Evolutionary conservation across 805 yeast species (phyloP).

Genomic region (Monosporozyma yasuniensis): DNA sequence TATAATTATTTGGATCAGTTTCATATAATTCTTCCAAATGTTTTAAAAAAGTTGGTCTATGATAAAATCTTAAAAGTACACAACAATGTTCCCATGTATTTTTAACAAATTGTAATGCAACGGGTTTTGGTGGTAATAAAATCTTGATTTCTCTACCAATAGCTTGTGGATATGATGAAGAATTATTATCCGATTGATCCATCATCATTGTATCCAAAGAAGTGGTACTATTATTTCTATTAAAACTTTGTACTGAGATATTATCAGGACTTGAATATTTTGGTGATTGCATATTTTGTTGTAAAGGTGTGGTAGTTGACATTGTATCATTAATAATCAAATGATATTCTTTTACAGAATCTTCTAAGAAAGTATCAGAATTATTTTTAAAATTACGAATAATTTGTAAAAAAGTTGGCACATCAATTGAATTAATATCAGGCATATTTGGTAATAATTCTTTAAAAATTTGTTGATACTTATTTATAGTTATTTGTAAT

Average conservation of each 20-base stretch:
- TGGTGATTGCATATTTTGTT: slow-evolving; percentile 5
- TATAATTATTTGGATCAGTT: slow-evolving; percentile 65
- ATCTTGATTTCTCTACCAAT: slow-evolving; percentile 48
- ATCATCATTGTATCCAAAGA: slow-evolving; percentile 3
- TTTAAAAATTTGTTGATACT: slow-evolving; percentile 18
- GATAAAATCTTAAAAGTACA: slow-evolving; percentile 75
- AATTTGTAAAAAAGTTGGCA: slow-evolving; percentile 21
- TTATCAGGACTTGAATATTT: slow-evolving; percentile 12
- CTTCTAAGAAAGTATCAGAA: slow-evolving; percentile 11
- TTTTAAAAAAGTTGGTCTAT: slow-evolving; percentile 69
- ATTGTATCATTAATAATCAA: slow-evolving; percentile 11
- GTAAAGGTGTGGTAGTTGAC: not conserved
- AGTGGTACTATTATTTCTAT: slow-evolving; percentile 3
- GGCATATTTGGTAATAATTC: slow-evolving; percentile 23
- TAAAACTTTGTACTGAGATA: not conserved
- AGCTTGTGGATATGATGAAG: not conserved
- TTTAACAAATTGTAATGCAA: slow-evolving; percentile 62
- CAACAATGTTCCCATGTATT: slow-evolving; percentile 84
- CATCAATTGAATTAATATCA: slow-evolving; percentile 19
- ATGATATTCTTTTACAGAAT: slow-evolving; percentile 19
- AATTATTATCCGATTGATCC: slow-evolving; percentile 3
- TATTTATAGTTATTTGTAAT: slow-evolving; percentile 14
- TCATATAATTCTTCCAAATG: slow-evolving; percentile 71
- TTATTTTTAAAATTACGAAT: slow-evolving; percentile 14
- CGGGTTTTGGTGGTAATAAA: slow-evolving; percentile 67